These are phyloP conservation scores for Gleditsia sinensis DNA, from an alignment of 306 rosid genomes.

Conservation along the genomic window DNA sequence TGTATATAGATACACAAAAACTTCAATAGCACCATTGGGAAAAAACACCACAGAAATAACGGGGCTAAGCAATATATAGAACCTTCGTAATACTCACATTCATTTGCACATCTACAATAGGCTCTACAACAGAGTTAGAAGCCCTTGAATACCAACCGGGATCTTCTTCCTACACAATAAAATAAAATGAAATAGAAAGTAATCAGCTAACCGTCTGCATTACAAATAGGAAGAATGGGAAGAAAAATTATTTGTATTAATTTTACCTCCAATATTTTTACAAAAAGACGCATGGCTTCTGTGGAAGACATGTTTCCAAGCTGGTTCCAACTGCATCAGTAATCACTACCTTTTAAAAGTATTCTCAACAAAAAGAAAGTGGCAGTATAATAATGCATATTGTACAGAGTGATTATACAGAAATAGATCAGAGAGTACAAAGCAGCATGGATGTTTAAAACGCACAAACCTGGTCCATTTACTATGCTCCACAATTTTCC, in stretches of 20 bases:
- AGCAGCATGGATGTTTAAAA: constrained; percentile 21
- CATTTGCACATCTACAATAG: constrained; percentile 76
- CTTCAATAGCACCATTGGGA: not conserved
- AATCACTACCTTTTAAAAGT: constrained; percentile 21
- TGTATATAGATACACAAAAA: not conserved
- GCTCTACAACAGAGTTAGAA: constrained; percentile 71
- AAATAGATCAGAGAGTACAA: constrained; percentile 4
- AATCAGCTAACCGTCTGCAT: constrained; percentile 33
- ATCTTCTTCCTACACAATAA: constrained; percentile 72
- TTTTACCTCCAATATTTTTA: constrained; percentile 94
- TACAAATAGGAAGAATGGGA: constrained; percentile 6
- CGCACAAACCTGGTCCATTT: constrained; percentile 88
- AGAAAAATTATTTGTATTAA: not conserved
- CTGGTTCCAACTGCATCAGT: constrained; percentile 87
- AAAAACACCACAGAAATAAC: not conserved
- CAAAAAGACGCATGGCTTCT: constrained; percentile 97
- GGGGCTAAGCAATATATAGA: constrained; percentile 1
- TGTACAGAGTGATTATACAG: not conserved
- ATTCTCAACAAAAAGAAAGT: constrained; percentile 21
- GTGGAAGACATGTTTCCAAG: constrained; percentile 79
- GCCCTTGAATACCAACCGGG: constrained; percentile 97
- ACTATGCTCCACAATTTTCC: constrained; percentile 87
- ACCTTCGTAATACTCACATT: constrained; percentile 56
- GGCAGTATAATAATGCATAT: not conserved
- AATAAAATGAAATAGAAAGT: constrained; percentile 16